These are phyloP conservation scores for Luvunga scandens DNA, from an alignment of 345 rosid genomes.

Conservation along the genomic window DNA sequence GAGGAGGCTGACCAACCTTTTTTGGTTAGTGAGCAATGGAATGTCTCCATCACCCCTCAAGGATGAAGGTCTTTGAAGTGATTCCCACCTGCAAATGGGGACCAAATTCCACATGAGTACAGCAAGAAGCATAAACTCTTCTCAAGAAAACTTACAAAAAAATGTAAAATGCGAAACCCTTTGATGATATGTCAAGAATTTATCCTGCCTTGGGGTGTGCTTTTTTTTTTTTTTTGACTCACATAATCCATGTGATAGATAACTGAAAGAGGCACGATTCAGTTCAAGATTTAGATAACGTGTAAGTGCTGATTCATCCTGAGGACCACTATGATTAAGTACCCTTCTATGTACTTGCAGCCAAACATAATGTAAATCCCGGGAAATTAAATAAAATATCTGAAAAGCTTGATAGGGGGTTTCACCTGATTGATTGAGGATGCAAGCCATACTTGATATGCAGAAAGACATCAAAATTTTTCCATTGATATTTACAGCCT, in stretches of 20 bases:
- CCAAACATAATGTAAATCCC: conserved; percentile 12
- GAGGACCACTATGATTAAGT: conserved; percentile 41
- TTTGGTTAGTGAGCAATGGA: conserved; percentile 61
- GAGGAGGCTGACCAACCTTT: conserved; percentile 52
- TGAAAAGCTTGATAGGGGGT: conserved; percentile 1
- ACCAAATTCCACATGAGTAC: conserved; percentile 37
- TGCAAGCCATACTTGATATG: conserved; percentile 16
- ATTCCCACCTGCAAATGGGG: conserved; percentile 62
- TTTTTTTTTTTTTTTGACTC: conserved; percentile 26
- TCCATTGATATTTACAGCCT: conserved; percentile 13
- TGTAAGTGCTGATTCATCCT: conserved; percentile 7
- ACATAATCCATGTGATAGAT: conserved; percentile 11
- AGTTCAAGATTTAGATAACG: conserved; percentile 16
- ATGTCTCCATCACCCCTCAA: conserved; percentile 74
- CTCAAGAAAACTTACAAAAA: conserved; percentile 15
- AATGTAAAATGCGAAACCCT: conserved; percentile 20
- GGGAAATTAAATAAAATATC: conserved; percentile 7
- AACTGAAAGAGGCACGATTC: conserved; percentile 24
- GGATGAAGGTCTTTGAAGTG: conserved; percentile 47
- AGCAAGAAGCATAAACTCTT: conserved; percentile 22
- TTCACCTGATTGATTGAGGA: conserved; percentile 27
- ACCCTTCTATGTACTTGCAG: conserved; percentile 14
- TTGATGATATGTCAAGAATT: conserved; percentile 21
- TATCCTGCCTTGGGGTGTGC: conserved; percentile 12
- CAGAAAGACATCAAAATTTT: conserved; percentile 12